Base-by-base conservation (phyloP, 1,284 basidiomycete species). In the Phylloboletellus chloephorus region DNA sequence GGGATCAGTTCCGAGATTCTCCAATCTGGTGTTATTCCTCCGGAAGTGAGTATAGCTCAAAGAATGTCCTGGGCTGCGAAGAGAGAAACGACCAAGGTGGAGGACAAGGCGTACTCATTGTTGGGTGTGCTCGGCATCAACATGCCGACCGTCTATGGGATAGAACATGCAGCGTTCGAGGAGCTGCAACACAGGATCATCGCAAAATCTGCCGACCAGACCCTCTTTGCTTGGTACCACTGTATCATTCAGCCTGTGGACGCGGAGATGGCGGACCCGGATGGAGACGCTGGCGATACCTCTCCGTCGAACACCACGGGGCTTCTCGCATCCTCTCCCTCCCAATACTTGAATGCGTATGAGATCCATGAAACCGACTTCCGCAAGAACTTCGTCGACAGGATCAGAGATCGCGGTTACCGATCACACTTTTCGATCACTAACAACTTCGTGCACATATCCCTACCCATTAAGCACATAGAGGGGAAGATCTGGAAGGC, bases 101-200 rank as follows among this genome's bases (percentile, higher is more conserved):
- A 63, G 21, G 60, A 58, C 29, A 49, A 10, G 29, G 47, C 60
- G 7, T 63, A 63, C 25, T 61, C 57, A 9, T 34, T 59, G 17
- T 31, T 59, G 44, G 57, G 60, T 4, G 37, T 63, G 32, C 46
- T 59, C 4, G 28, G 11, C 4, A 31, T 61, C 23, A 28, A 11
- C 23, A 45, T 63, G 46, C 13, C 21, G 3, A 28, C 48, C 4
- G 26, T 29, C 12, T 63, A 63, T 22, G 58, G 58, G 29, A 43
- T 52, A 32, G 48, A 39, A 0, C 31, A 54, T 15, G 41, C 2
- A 5, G 52, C 55, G 2, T 63, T 63, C 24, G 37, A 46, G 25
- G 35, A 50, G 0, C 23, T 58, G 23, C 60, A 63, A 26, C 38
- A 39, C 35, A 43, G 15, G 34, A 33, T 58, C 39, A 48, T 63